These are phyloP conservation scores for Firmiana major DNA, from an alignment of 345 rosid genomes.

Conservation along the genomic window DNA sequence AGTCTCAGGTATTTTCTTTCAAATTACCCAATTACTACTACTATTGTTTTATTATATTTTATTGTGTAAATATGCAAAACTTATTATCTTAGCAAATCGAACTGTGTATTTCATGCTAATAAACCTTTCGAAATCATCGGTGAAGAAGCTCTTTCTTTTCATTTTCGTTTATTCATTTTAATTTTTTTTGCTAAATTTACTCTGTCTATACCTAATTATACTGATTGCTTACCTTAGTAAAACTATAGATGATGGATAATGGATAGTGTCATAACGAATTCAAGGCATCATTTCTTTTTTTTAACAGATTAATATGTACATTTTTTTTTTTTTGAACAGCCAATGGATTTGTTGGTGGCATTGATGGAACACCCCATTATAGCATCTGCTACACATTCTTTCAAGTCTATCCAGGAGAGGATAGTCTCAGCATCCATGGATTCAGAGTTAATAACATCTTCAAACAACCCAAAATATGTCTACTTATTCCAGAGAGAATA, in stretches of 20 bases:
- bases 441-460: constrained; percentile 18
- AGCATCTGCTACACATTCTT: constrained; percentile 41
- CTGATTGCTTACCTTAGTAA: not conserved
- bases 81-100: not conserved
- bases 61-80: not conserved
- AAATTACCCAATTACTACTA: too few species aligned
- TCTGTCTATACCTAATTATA: too few species aligned
- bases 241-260: not conserved
- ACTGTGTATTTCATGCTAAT: not conserved
- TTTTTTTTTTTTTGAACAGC: constrained; percentile 33
- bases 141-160: not conserved
- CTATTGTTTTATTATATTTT: too few species aligned
- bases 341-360: constrained; percentile 32
- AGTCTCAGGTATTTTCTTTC: constrained; percentile 19
- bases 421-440: constrained; percentile 27
- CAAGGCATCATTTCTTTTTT: not conserved
- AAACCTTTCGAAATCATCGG: not conserved
- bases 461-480: constrained; percentile 36
- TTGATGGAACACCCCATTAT: constrained; percentile 62
- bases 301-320: not conserved
- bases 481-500: constrained; percentile 83
- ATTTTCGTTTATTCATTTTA: not conserved
- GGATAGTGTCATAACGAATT: not conserved
- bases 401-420: constrained; percentile 46
- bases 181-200: not conserved